These are phyloP conservation scores for Populus davidiana DNA, from an alignment of 345 rosid species.

Conservation along the genomic window DNA sequence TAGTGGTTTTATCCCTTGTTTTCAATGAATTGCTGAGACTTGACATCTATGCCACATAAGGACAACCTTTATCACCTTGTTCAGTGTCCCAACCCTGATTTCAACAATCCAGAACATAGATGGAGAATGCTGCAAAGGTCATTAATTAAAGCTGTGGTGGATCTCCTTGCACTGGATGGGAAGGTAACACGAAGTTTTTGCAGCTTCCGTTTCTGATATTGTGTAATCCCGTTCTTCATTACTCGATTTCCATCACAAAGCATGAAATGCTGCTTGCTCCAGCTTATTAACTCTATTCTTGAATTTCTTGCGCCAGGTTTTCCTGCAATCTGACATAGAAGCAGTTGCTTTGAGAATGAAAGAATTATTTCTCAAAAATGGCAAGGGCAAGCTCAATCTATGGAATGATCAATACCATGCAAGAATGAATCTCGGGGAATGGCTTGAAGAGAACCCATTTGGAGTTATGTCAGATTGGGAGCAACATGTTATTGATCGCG, in stretches of 20 bases:
- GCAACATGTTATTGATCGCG: constrained; percentile 51
- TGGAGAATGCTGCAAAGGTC: constrained; percentile 67
- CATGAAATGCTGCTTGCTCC: not conserved
- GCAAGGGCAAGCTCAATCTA: constrained; percentile 45
- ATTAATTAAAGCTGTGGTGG: constrained; percentile 56
- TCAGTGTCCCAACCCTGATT: constrained; percentile 77
- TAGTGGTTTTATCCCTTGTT: constrained; percentile 2
- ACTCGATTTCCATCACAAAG: not conserved
- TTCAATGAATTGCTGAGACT: not conserved
- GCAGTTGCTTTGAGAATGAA: constrained; percentile 53
- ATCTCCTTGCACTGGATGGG: constrained; percentile 52
- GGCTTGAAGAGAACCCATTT: constrained; percentile 63
- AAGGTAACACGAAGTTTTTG: constrained; percentile 36
- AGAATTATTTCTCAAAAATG: constrained; percentile 44
- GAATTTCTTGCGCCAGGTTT: constrained; percentile 34
- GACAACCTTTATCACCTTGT: not conserved
- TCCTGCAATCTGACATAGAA: constrained; percentile 64
- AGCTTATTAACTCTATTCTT: not conserved
- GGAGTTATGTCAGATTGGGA: constrained; percentile 73
- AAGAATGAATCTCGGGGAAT: constrained; percentile 18
- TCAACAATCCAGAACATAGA: constrained; percentile 56
- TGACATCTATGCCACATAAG: not conserved
- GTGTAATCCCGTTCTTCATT: not conserved
- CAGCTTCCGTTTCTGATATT: not conserved
- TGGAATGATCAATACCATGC: constrained; percentile 14